Conservation (phyloP, 306 rosid genomes). For the Abrus precatorius region DNA sequence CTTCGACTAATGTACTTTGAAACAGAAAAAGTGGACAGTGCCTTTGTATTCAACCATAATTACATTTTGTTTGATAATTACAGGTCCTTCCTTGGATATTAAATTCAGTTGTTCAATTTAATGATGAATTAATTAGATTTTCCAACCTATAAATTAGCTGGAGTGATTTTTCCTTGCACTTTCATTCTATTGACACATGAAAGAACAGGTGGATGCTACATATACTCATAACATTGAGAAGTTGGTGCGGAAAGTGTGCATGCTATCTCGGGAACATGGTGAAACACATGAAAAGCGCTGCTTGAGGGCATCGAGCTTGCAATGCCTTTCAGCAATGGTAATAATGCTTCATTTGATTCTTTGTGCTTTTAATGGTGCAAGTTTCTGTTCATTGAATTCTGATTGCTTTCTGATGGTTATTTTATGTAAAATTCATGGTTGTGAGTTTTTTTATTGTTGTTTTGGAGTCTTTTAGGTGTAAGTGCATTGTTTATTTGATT, state of each 20-base stretch:
- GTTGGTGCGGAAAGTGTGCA: constrained; percentile 79
- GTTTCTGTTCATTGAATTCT: constrained; percentile 18
- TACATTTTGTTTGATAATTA: not conserved
- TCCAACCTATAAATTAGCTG: not conserved
- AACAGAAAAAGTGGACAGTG: constrained; percentile 6
- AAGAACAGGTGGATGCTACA: constrained; percentile 82
- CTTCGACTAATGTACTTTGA: not conserved
- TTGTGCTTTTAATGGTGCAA: constrained; percentile 1
- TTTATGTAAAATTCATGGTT: not conserved
- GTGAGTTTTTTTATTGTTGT: not conserved
- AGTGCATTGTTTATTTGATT: constrained; percentile 38
- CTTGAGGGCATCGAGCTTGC: constrained; percentile 94
- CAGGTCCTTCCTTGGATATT: constrained; percentile 14
- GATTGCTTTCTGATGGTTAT: constrained; percentile 4
- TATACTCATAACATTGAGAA: constrained; percentile 82
- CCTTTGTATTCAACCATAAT: not conserved
- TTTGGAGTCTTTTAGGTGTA: not conserved
- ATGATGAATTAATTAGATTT: constrained; percentile 9
- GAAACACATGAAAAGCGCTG: constrained; percentile 64
- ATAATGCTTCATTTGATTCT: constrained; percentile 26
- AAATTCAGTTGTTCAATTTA: not conserved
- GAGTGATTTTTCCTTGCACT: constrained; percentile 14
- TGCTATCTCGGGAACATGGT: constrained; percentile 68
- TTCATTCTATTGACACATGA: constrained; percentile 42
- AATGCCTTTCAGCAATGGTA: constrained; percentile 99